Percentiles rank a stretch among this genome's conserved stretches.
These are phyloP conservation scores for Scenedesmus sp. DNA, from an alignment of 163 green algal species.

Conservation along the genomic window DNA sequence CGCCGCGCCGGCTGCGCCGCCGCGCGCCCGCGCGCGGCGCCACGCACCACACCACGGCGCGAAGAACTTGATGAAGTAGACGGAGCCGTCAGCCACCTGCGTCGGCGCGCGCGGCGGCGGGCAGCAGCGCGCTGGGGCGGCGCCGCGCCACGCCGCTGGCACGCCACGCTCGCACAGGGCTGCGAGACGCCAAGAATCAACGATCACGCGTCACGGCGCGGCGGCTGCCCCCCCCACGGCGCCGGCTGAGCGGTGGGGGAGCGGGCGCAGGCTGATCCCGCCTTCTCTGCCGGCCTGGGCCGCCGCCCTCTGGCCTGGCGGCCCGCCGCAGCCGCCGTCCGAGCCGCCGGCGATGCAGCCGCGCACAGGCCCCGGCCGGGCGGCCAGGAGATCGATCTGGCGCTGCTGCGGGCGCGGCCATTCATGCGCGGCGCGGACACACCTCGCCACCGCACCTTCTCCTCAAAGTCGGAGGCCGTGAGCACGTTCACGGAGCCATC, in stretches of 20 bases:
- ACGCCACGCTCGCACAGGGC: neutral
- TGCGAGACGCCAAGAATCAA: neutral
- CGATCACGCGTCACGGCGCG: neutral
- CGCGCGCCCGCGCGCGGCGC: neutral
- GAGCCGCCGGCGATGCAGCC: no score
- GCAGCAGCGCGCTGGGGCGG: neutral
- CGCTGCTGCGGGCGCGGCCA: no score
- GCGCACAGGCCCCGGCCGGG: no score
- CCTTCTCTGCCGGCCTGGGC: no score
- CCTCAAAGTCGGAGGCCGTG: slow-evolving; percentile 56
- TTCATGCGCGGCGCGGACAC: neutral
- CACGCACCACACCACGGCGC: slow-evolving; percentile 74
- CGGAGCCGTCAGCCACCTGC: slow-evolving; percentile 68
- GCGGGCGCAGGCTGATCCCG: neutral
- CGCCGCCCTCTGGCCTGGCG: no score
- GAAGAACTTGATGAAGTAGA: slow-evolving; percentile 79
- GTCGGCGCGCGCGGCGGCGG: neutral
- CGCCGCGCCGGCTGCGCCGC: neutral
- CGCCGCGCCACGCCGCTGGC: neutral
- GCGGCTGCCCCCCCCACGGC: neutral
- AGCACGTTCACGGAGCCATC: slow-evolving; percentile 26
- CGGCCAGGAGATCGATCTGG: no score
- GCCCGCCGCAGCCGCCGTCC: no score
- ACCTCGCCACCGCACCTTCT: slow-evolving; percentile 46
- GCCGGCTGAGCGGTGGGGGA: neutral